Evolutionary conservation across 441 rosid species (phyloP).

Genomic region (Erodium moschatum): DNA sequence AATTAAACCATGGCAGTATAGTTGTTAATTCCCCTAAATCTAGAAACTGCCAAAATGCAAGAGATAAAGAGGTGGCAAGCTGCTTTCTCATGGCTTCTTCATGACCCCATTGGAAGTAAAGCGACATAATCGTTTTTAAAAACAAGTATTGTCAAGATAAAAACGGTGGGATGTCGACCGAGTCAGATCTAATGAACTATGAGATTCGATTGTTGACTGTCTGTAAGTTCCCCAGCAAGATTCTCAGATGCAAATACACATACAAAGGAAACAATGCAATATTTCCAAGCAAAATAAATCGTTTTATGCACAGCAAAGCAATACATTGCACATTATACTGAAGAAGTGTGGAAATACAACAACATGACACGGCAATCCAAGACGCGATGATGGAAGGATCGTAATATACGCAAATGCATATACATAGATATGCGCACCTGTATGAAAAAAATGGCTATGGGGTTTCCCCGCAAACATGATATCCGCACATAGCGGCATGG

Average conservation of each 20-base stretch:
- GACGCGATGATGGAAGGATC: not conserved
- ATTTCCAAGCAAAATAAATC: not conserved
- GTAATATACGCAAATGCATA: not conserved
- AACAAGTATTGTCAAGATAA: not conserved
- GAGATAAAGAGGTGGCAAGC: not conserved
- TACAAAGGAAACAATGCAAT: too few relatives aligned
- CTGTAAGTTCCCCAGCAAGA: not conserved
- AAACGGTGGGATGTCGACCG: not conserved
- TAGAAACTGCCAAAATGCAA: not conserved
- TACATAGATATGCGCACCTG: constrained; percentile 36
- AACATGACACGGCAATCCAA: not conserved
- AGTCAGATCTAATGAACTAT: not conserved
- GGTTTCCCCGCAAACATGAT: constrained; percentile 82
- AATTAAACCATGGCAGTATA: not conserved
- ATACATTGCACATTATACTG: too few relatives aligned
- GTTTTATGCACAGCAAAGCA: not conserved
- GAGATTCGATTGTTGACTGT: not conserved
- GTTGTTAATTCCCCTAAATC: not conserved
- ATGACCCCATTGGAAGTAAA: not conserved
- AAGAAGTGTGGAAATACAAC: not conserved
- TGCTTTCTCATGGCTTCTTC: constrained; percentile 6
- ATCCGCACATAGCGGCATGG: constrained; percentile 75
- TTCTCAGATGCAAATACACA: not conserved
- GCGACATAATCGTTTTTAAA: not conserved
- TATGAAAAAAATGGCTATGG: constrained; percentile 76